These are phyloP conservation scores for Diaporthe citriasiana DNA, from an alignment of 2,329 filamentous ascomycete species.

Conservation along the genomic window DNA sequence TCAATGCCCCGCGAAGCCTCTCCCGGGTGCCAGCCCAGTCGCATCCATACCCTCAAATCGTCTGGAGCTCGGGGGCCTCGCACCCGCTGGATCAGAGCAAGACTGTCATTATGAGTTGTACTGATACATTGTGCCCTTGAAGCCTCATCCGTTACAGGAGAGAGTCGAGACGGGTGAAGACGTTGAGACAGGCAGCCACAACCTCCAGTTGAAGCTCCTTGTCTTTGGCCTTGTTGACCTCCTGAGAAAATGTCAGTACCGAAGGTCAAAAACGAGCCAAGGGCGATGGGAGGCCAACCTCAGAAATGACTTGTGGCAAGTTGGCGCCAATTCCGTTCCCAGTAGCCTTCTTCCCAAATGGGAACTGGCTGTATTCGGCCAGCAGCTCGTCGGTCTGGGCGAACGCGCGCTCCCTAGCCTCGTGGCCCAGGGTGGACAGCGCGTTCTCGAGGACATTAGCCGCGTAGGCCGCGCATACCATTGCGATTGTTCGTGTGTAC, in stretches of 20 bases:
- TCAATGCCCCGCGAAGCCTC: slow-evolving; percentile 9
- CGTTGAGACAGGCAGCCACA: slow-evolving; percentile 94
- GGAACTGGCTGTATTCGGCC: slow-evolving; percentile 97
- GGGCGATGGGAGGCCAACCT: slow-evolving; percentile 62
- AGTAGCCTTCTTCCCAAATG: slow-evolving; percentile 88
- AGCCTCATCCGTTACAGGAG: slow-evolving; percentile 73
- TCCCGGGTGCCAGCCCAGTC: slow-evolving; percentile 19
- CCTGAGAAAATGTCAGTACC: slow-evolving; percentile 58
- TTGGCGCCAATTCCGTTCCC: slow-evolving; percentile 91
- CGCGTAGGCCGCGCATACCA: slow-evolving; percentile 98
- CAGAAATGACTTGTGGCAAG: slow-evolving; percentile 85
- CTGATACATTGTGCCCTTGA: slow-evolving; percentile 20
- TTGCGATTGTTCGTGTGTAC: slow-evolving; percentile 90
- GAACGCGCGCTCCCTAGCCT: slow-evolving; percentile 93
- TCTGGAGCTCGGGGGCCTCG: slow-evolving; percentile 4
- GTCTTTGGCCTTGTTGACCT: slow-evolving; percentile 88
- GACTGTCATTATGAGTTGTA: slow-evolving; percentile 36
- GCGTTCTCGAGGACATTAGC: slow-evolving; percentile 99
- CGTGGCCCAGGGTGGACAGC: slow-evolving; percentile 92
- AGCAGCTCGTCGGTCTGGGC: slow-evolving; percentile 96
- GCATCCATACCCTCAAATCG: slow-evolving; percentile 6
- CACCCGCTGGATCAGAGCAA: slow-evolving; percentile 17
- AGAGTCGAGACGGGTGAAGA: slow-evolving; percentile 97
- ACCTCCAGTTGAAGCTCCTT: slow-evolving; percentile 98
- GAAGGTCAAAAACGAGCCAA: background rate